Conservation (phyloP, 371 early-diverging fungal genomes). For the Mortierella sp. region DNA sequence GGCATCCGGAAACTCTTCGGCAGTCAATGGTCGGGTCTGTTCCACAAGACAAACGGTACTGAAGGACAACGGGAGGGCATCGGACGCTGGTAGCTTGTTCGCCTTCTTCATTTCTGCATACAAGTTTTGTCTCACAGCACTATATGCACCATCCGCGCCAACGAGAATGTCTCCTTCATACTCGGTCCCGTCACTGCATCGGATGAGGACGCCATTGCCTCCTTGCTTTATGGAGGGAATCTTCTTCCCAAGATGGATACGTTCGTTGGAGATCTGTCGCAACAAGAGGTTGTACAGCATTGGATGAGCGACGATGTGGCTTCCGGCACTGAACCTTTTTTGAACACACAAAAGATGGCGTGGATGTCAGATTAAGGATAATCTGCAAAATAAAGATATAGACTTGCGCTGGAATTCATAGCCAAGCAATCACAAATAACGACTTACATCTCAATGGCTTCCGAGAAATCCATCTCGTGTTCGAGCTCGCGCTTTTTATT, state of each 20-base stretch:
- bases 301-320: slow-evolving; percentile 22
- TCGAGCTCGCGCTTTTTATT: too few species aligned
- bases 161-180: slow-evolving; percentile 27
- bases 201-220: slow-evolving; percentile 9
- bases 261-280: slow-evolving; percentile 14
- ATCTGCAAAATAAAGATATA: too few species aligned
- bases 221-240: slow-evolving; percentile 7
- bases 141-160: slow-evolving; percentile 38
- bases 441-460: too few species aligned
- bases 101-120: slow-evolving; percentile 13
- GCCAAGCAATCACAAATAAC: too few species aligned
- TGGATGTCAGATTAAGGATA: too few species aligned
- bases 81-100: slow-evolving; percentile 10
- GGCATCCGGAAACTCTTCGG: neutral
- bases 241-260: slow-evolving; percentile 19
- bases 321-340: slow-evolving; percentile 10
- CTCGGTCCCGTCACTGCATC: slow-evolving; percentile 11
- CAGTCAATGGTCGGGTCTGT: slow-evolving; percentile 7
- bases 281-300: slow-evolving; percentile 12
- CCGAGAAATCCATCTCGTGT: too few species aligned
- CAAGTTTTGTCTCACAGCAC: slow-evolving; percentile 18
- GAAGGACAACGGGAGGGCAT: slow-evolving; percentile 7
- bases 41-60: slow-evolving; percentile 20
- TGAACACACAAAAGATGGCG: too few species aligned
- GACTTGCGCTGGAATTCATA: too few species aligned